phyloP scores from a whole-genome alignment of 2,329 filamentous ascomycete species.

The Bipolaris sorokiniana region DNA sequence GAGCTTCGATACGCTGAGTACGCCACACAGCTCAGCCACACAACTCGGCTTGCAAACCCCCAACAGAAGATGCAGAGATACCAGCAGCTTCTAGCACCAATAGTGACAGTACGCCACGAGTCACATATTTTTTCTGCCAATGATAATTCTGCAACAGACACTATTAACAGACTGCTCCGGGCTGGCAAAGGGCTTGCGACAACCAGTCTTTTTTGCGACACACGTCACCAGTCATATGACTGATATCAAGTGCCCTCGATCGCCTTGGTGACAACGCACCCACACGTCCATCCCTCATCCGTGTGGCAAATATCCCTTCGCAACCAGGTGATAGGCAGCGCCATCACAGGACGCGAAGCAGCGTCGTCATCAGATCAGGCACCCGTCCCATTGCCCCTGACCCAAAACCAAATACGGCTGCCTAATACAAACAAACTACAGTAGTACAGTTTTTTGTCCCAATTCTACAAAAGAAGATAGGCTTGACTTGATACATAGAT shows the following conservation, averaged over 20 bases:
- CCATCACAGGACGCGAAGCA: constrained; percentile 36
- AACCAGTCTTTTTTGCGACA: not conserved
- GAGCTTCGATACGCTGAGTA: constrained; percentile 19
- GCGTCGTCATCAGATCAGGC: constrained; percentile 47
- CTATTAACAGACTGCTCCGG: not conserved
- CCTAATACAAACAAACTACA: too few species aligned
- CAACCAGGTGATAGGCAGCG: constrained; percentile 25
- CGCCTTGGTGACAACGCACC: not conserved
- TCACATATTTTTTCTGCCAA: not conserved
- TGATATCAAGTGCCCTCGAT: not conserved
- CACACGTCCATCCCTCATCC: not conserved
- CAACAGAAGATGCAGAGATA: not conserved
- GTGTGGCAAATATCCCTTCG: not conserved
- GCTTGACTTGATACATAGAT: too few species aligned
- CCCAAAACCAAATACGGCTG: too few species aligned
- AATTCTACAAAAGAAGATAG: too few species aligned
- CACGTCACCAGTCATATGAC: constrained; percentile 14
- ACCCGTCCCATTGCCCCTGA: constrained; percentile 22
- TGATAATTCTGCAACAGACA: not conserved
- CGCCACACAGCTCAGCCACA: constrained; percentile 20
- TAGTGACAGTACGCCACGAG: not conserved
- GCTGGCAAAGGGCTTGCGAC: not conserved
- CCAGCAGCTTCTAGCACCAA: not conserved
- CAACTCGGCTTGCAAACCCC: not conserved
- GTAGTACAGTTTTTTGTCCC: too few species aligned